phyloP scores from a whole-genome alignment of 495 filamentous ascomycete species.

The Pyrenula massariospora region DNA sequence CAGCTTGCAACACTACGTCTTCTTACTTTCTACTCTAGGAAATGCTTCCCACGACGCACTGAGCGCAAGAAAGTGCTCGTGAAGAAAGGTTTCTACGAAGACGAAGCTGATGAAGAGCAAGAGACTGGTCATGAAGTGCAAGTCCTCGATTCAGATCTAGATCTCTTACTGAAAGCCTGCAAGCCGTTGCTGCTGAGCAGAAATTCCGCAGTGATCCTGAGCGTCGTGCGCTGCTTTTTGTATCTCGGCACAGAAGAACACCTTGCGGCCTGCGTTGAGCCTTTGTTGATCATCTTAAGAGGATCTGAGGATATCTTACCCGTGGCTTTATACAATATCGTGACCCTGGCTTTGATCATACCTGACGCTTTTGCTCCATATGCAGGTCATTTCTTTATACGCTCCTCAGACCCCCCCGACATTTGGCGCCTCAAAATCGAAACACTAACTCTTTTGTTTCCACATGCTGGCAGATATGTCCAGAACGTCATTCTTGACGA shows the following conservation, averaged over 20 bases:
- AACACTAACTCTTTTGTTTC: constrained; percentile 78
- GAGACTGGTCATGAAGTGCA: constrained; percentile 32
- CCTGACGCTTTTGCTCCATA: constrained; percentile 74
- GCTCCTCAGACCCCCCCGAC: constrained; percentile 65
- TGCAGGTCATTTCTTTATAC: constrained; percentile 75
- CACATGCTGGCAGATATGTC: constrained; percentile 58
- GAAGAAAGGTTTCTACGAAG: constrained; percentile 68
- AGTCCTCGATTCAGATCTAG: constrained; percentile 70
- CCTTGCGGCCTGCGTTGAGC: constrained; percentile 59
- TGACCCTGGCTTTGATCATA: constrained; percentile 64
- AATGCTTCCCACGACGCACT: constrained; percentile 72
- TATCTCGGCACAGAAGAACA: constrained; percentile 70
- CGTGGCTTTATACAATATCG: constrained; percentile 85
- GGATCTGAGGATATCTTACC: constrained; percentile 77
- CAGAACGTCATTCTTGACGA: constrained; percentile 84
- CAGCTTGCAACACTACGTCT: constrained; percentile 72
- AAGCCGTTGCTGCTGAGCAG: constrained; percentile 79
- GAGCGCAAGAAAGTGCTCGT: constrained; percentile 38
- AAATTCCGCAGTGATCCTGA: constrained; percentile 84
- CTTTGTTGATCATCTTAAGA: constrained; percentile 73
- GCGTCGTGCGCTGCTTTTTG: constrained; percentile 73
- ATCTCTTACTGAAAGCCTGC: constrained; percentile 68
- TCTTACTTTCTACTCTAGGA: constrained; percentile 72
- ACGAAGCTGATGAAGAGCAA: constrained; percentile 37
- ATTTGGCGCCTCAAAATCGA: constrained; percentile 89